Conservation (phyloP, 176 grass and related monocot species). For the Zoysia pacifica region DNA sequence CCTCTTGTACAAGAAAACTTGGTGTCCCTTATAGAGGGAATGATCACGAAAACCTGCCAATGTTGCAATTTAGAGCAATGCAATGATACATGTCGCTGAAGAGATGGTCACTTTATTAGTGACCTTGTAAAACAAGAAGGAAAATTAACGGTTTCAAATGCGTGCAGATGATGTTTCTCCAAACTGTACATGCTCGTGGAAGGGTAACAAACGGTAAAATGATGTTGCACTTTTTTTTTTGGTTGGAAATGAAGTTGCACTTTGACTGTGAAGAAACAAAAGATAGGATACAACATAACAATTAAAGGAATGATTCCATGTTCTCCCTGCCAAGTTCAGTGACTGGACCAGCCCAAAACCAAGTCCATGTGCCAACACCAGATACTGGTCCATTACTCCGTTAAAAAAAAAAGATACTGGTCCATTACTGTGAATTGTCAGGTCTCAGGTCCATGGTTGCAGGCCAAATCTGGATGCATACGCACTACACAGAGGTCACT, state of each 20-base stretch:
- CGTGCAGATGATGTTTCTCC: not conserved
- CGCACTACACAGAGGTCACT: not conserved
- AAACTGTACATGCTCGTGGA: not conserved
- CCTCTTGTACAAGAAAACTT: slow-evolving; percentile 96
- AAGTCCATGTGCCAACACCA: not conserved
- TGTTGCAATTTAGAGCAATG: not conserved
- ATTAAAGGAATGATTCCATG: not conserved
- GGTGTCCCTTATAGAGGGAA: slow-evolving; percentile 87
- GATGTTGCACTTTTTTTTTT: not conserved
- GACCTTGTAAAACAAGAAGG: not conserved
- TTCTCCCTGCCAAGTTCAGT: not conserved
- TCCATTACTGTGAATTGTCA: slow-evolving; percentile 3
- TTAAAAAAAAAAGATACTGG: not conserved
- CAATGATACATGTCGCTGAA: not conserved
- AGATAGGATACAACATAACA: not conserved
- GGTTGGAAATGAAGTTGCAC: not conserved
- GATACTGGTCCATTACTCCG: slow-evolving; percentile 10
- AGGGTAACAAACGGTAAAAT: not conserved
- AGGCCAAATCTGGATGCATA: slow-evolving; percentile 24
- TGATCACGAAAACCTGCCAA: slow-evolving; percentile 85
- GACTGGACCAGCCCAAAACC: not conserved
- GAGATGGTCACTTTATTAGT: not conserved
- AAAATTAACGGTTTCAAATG: not conserved
- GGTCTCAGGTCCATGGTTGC: slow-evolving; percentile 3
- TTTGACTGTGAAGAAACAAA: not conserved